Conservation (phyloP, 2,329 filamentous ascomycete genomes). For the Fusarium nematophilum region DNA sequence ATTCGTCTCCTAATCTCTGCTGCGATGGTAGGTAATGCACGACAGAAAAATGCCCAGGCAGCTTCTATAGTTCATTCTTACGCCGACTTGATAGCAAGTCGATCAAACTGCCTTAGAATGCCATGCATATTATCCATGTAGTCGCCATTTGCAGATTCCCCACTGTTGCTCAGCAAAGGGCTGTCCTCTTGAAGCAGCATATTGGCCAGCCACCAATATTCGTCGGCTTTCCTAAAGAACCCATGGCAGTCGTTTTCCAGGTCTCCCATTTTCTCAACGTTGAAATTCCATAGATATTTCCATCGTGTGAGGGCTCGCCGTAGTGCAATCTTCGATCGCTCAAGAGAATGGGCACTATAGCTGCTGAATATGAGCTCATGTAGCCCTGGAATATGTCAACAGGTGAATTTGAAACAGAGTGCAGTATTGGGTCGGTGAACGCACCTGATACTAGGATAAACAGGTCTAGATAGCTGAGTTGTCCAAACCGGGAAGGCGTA, state of each 20-base stretch:
- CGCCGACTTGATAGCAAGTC: neutral
- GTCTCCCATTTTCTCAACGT: neutral
- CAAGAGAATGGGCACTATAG: neutral
- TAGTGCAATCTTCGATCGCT: too few species aligned
- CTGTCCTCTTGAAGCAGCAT: neutral
- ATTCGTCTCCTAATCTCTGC: too few species aligned
- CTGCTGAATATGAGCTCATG: slow-evolving; percentile 3
- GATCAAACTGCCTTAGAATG: neutral
- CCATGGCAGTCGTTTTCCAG: too few species aligned
- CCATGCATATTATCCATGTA: neutral
- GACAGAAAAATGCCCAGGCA: too few species aligned
- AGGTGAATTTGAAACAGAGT: too few species aligned
- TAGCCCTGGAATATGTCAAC: neutral
- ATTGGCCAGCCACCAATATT: slow-evolving; percentile 6
- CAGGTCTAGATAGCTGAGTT: too few species aligned
- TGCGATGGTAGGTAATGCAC: too few species aligned
- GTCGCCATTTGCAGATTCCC: neutral
- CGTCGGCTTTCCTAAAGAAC: slow-evolving; percentile 2
- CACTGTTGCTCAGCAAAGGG: neutral
- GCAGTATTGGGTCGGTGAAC: too few species aligned
- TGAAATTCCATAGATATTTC: neutral
- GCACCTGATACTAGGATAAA: too few species aligned
- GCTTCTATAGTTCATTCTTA: too few species aligned
- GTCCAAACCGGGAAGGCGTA: too few species aligned
- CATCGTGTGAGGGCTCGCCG: neutral